These are phyloP conservation scores for Penicillium mononematosum DNA, from an alignment of 495 filamentous ascomycete species.

Conservation along the genomic window DNA sequence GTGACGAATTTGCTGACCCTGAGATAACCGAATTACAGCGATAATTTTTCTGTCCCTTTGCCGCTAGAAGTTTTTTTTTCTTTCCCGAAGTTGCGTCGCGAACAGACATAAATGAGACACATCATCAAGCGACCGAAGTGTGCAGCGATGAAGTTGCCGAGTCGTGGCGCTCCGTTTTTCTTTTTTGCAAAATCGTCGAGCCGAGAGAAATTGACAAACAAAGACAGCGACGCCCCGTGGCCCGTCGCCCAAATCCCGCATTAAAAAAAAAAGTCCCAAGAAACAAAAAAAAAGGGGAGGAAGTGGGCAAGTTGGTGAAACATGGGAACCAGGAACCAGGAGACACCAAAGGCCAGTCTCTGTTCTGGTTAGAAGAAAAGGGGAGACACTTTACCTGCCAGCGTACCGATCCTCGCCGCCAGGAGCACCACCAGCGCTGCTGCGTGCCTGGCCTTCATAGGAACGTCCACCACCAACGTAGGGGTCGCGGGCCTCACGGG, in stretches of 20 bases:
- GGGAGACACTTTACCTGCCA: constrained; percentile 40
- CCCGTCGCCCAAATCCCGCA: constrained; percentile 39
- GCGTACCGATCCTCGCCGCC: constrained; percentile 45
- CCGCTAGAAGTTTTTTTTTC: constrained; percentile 35
- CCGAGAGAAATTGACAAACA: constrained; percentile 36
- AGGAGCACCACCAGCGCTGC: constrained; percentile 3
- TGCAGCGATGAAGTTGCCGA: constrained; percentile 35
- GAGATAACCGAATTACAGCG: constrained; percentile 55
- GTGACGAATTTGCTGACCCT: constrained; percentile 49
- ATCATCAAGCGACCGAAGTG: constrained; percentile 43
- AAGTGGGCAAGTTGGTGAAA: constrained; percentile 14
- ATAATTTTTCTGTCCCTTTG: constrained; percentile 47
- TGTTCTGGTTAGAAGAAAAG: constrained; percentile 16
- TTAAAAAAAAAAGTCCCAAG: constrained; percentile 38
- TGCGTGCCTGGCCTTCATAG: constrained; percentile 43
- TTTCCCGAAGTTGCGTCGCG: constrained; percentile 44
- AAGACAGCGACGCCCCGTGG: constrained; percentile 36
- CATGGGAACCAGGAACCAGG: constrained; percentile 17
- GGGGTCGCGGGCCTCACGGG: constrained; percentile 60
- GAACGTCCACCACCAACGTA: constrained; percentile 50
- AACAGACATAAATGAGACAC: constrained; percentile 43
- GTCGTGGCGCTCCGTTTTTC: constrained; percentile 34
- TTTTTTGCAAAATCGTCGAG: constrained; percentile 23
- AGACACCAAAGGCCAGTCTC: constrained; percentile 14
- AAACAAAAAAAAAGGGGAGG: constrained; percentile 19